A percentile compares a stretch with the other conserved stretches of the same genome.
Conservation (phyloP, 1,139 yeast genomes). For the Suhomyces guaymorum region DNA sequence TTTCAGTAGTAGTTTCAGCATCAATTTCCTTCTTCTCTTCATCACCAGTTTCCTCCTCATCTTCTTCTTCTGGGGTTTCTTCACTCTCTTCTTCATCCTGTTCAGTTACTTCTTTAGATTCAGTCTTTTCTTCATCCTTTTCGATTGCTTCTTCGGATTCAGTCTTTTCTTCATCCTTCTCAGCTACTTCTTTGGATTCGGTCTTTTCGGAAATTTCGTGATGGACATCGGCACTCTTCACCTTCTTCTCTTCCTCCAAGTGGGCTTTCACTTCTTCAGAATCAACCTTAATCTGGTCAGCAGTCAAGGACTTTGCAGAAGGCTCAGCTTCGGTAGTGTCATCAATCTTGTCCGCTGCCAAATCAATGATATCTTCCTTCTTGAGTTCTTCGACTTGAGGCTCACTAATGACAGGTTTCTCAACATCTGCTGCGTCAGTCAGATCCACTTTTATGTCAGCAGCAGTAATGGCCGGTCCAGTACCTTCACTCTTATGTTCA, state of each 20-base stretch:
- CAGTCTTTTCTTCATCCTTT: too few relatives aligned
- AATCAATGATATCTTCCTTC: constrained; percentile 3
- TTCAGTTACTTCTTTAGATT: too few relatives aligned
- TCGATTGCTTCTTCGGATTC: too few relatives aligned
- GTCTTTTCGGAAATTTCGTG: constrained; percentile 7
- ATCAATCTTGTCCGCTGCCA: constrained; percentile 5
- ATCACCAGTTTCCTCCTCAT: constrained; percentile 7
- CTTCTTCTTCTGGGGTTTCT: constrained; percentile 10
- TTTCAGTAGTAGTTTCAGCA: constrained; percentile 5
- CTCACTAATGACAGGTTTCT: constrained; percentile 2
- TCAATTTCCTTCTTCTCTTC: constrained; percentile 1
- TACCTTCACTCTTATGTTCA: constrained; percentile 7
- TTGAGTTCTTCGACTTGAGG: constrained; percentile 5
- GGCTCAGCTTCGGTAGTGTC: constrained; percentile 11
- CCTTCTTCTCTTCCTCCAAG: constrained; percentile 1
- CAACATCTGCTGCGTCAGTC: constrained; percentile 3
- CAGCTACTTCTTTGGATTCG: too few relatives aligned
- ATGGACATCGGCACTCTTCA: constrained; percentile 1
- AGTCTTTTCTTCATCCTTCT: too few relatives aligned
- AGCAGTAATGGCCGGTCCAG: constrained; percentile 9
- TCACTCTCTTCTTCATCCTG: too few relatives aligned
- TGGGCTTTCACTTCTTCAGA: constrained; percentile 5
- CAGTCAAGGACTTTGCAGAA: constrained; percentile 2
- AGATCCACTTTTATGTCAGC: constrained; percentile 9
- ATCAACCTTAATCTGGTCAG: constrained; percentile 10